These are phyloP conservation scores for Mycocentrospora acerina DNA, from an alignment of 2,329 filamentous ascomycete species.

Conservation along the genomic window DNA sequence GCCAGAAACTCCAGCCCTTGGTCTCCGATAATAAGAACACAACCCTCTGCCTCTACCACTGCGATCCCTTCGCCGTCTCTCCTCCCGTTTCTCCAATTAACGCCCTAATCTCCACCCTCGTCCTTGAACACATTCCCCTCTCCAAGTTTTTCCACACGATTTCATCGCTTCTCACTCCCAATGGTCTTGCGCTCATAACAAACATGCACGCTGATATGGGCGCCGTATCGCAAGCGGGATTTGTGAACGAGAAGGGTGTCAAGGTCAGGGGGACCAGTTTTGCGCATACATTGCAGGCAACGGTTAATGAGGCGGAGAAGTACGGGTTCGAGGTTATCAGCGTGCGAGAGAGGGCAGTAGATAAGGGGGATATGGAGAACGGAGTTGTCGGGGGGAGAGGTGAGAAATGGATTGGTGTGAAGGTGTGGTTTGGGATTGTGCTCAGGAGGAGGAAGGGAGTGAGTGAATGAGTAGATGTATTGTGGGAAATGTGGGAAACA, in stretches of 20 bases:
- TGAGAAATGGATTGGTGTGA: constrained; percentile 44
- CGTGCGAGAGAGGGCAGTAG: constrained; percentile 33
- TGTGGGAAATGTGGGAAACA: neutral
- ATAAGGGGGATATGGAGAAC: constrained; percentile 29
- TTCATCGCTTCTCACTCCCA: constrained; percentile 44
- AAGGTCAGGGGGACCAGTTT: constrained; percentile 64
- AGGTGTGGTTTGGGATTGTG: constrained; percentile 44
- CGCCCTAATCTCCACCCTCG: constrained; percentile 61
- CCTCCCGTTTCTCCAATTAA: constrained; percentile 44
- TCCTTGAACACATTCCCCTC: constrained; percentile 64
- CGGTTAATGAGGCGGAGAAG: constrained; percentile 50
- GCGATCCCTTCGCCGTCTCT: constrained; percentile 33
- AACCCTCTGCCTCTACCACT: constrained; percentile 20
- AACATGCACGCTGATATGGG: constrained; percentile 72
- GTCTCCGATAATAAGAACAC: neutral
- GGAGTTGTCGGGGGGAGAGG: constrained; percentile 37
- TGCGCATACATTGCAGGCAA: constrained; percentile 55
- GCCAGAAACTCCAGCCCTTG: constrained; percentile 32
- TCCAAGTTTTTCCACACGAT: constrained; percentile 52
- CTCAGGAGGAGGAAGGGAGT: constrained; percentile 23
- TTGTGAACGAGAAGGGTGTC: constrained; percentile 53
- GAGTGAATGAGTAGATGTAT: neutral
- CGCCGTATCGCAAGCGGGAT: constrained; percentile 60
- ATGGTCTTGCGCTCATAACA: constrained; percentile 60
- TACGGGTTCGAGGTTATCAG: constrained; percentile 34